phyloP scores from a whole-genome alignment of 768 basidiomycete genomes.

The Sarcodon sp. region DNA sequence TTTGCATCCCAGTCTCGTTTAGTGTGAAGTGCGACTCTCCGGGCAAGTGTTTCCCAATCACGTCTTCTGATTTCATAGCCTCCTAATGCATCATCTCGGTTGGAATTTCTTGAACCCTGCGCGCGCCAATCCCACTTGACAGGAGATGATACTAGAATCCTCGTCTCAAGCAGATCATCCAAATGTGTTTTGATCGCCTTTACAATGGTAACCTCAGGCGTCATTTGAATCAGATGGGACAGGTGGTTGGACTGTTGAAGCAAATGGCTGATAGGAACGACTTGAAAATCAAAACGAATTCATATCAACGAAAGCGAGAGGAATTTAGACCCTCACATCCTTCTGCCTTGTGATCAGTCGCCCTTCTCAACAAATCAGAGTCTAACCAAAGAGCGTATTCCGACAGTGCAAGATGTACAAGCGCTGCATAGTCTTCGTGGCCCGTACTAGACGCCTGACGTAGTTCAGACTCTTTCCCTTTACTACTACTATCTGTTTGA shows the following conservation, averaged over 20 bases:
- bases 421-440: conserved; percentile 32
- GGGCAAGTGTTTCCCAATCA: conserved; percentile 21
- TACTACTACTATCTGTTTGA: too few species aligned
- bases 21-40: conserved; percentile 14
- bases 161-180: conserved; percentile 37
- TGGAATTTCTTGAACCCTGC: conserved; percentile 6
- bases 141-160: conserved; percentile 40
- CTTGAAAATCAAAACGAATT: conserved; percentile 9
- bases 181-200: conserved; percentile 46
- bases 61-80: conserved; percentile 58
- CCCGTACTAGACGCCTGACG: too few species aligned
- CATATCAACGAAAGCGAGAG: conserved; percentile 1
- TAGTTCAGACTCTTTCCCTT: too few species aligned
- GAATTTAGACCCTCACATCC: conserved; percentile 32
- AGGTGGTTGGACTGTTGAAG: conserved; percentile 24
- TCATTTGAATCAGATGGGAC: conserved; percentile 10
- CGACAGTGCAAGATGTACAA: conserved; percentile 52
- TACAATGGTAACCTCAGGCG: conserved; percentile 34
- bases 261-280: conserved; percentile 42
- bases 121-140: conserved; percentile 26
- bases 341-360: conserved; percentile 29
- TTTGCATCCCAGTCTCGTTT: conserved; percentile 46
- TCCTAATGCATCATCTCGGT: conserved; percentile 21
- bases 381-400: conserved; percentile 60
- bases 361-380: conserved; percentile 30